These are phyloP conservation scores for Tricholomella constricta DNA, from an alignment of 768 basidiomycete genomes.

Conservation along the genomic window DNA sequence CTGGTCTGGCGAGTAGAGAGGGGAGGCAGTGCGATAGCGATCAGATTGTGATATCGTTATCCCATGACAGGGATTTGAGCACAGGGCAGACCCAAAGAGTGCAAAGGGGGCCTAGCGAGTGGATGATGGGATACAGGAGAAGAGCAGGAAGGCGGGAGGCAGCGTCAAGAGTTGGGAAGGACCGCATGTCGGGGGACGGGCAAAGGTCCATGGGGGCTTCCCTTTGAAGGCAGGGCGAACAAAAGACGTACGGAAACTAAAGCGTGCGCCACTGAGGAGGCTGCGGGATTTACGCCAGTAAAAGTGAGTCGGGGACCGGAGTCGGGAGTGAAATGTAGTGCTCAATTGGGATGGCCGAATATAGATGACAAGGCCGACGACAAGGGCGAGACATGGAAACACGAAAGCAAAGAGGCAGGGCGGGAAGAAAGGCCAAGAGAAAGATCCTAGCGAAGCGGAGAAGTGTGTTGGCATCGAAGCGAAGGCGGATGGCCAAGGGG, in stretches of 20 bases:
- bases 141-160: not conserved
- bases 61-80: not conserved
- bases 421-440: not conserved
- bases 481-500: not conserved
- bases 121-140: not conserved
- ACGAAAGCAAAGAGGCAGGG: not conserved
- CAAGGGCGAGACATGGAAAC: not conserved
- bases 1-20: not conserved
- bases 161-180: not conserved
- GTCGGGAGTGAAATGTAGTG: conserved; percentile 2
- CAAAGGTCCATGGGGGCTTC: not conserved
- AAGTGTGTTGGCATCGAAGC: conserved; percentile 9
- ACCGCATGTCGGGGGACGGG: no score
- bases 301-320: conserved; percentile 10
- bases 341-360: not conserved
- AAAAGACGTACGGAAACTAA: no score
- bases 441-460: conserved; percentile 1
- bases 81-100: not conserved
- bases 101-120: not conserved
- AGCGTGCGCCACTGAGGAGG: no score
- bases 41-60: not conserved
- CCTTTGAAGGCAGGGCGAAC: not conserved
- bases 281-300: conserved; percentile 23
- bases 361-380: not conserved
- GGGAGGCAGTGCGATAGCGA: not conserved